Base-by-base conservation (phyloP, 495 filamentous ascomycete genomes). In the Penicillium herquei region DNA sequence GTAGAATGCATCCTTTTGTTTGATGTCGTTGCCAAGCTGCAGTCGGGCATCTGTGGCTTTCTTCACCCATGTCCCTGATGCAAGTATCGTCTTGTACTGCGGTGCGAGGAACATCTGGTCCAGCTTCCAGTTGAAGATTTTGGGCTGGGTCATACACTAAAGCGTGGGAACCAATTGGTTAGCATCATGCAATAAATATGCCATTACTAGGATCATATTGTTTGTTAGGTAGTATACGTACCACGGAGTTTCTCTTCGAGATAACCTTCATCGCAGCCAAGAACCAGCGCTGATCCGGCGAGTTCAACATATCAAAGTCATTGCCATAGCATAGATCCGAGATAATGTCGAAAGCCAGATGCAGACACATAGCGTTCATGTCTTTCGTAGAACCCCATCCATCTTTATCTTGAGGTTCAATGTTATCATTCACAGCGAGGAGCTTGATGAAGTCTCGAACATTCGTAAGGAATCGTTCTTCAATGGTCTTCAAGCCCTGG, bases 1-100 rank as follows among this genome's bases (percentile, higher is more conserved):
- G 62, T 79, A 80, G 69, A 87, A 85, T 65, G 84, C 78, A 62
- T 86, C 84, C 40, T 81, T 39, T 72, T 70, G 46, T 72, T 77
- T 17, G 77, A 75, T 44, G 72, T 70, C 26, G 26, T 59, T 53
- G n/a, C 54, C 64, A 4, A 62, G 53, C 14, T 34, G n/a, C 11
- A 35, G 11, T 13, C 54, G 52, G 11, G 56, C 18, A 77, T 78
- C n/a, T 78, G 67, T 49, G 77, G 78, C 40, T 77, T 82, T 21
- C 18, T 51, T 26, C 41, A 62, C 52, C 49, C 54, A 55, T n/a
- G 21, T 53, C 4, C 55, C 61, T 30, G 63, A 58, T 39, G 21
- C 33, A n/a, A 55, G n/a, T 59, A 58, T 74, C 8, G 34, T 65
- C 66, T 14, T 51, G 37, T 37, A 56, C 51, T 33, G 54, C 44